Evolutionary conservation across 805 yeast species (phyloP).

Genomic region (Lachancea sp.): DNA sequence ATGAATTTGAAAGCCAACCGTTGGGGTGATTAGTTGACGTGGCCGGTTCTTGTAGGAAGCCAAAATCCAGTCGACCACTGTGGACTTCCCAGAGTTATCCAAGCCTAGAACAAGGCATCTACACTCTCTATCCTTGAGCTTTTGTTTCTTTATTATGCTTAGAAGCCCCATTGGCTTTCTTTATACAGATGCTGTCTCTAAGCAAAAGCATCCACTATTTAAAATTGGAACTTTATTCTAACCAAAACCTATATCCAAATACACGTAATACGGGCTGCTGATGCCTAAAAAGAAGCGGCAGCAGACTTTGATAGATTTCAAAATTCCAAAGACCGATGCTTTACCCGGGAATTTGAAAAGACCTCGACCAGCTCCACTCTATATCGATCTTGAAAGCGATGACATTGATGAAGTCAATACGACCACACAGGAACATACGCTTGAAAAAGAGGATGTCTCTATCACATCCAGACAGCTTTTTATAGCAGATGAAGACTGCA

Average conservation of each 20-base stretch:
- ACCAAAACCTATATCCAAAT: not conserved
- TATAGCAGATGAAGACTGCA: slow-evolving; percentile 10
- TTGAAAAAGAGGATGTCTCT: no score
- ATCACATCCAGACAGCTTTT: slow-evolving; percentile 3
- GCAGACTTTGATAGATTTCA: slow-evolving; percentile 14
- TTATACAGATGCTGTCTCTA: no score
- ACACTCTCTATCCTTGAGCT: slow-evolving; percentile 70
- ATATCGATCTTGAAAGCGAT: slow-evolving; percentile 14
- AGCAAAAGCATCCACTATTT: no score
- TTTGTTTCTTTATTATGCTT: slow-evolving; percentile 73
- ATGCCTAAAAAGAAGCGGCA: slow-evolving; percentile 20
- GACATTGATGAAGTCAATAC: no score
- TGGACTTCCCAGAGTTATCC: slow-evolving; percentile 89
- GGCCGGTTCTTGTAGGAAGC: not conserved
- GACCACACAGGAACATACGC: no score
- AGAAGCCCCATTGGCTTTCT: slow-evolving; percentile 62
- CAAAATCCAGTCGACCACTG: slow-evolving; percentile 59
- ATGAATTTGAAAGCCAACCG: slow-evolving; percentile 82
- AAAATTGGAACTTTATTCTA: not conserved
- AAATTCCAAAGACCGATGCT: slow-evolving; percentile 2
- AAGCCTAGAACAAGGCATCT: slow-evolving; percentile 74
- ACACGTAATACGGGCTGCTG: not conserved
- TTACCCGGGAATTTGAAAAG: slow-evolving; percentile 3
- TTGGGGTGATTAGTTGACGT: slow-evolving; percentile 47
- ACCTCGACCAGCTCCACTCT: slow-evolving; percentile 11